Percentiles rank a stretch among this genome's conserved stretches.
Conservation (phyloP, 768 basidiomycete genomes). For the Mrakia hoshinonis region DNA sequence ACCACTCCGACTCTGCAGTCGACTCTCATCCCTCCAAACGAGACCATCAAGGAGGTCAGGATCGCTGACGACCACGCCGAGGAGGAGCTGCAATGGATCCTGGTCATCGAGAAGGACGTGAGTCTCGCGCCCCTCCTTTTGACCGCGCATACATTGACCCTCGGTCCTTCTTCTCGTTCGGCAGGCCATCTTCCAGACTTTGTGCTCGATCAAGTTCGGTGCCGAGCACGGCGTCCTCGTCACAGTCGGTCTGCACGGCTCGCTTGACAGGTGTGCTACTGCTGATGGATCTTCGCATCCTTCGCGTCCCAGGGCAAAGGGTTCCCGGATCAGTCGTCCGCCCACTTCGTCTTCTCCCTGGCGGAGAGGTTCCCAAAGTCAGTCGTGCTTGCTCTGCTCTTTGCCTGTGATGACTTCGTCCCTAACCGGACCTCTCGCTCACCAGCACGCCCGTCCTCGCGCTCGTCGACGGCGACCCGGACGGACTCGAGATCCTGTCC, state of each 20-base stretch:
- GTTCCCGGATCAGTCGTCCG: conserved; percentile 87
- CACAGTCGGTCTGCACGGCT: conserved; percentile 50
- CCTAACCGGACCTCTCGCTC: background rate
- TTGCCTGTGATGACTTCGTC: too few species aligned
- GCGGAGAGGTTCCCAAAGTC: conserved; percentile 59
- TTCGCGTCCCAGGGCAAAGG: conserved; percentile 68
- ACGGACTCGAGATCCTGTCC: conserved; percentile 83
- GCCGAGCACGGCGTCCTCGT: conserved; percentile 66
- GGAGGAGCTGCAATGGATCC: conserved; percentile 57
- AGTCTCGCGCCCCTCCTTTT: conserved; percentile 21
- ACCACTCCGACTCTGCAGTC: background rate
- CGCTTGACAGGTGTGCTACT: background rate
- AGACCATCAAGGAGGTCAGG: background rate
- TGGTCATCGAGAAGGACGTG: conserved; percentile 92
- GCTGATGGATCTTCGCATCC: background rate
- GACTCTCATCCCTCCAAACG: conserved; percentile 20
- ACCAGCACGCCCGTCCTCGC: conserved; percentile 65
- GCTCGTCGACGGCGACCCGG: conserved; percentile 83
- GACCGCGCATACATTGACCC: background rate
- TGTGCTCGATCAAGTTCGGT: conserved; percentile 55
- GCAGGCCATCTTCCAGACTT: conserved; percentile 88
- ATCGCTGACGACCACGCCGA: background rate
- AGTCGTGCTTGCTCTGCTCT: conserved; percentile 28
- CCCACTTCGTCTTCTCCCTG: conserved; percentile 68
- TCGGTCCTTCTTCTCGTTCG: background rate